phyloP scores from a whole-genome alignment of 306 rosid species.

The Cajanus cajan region DNA sequence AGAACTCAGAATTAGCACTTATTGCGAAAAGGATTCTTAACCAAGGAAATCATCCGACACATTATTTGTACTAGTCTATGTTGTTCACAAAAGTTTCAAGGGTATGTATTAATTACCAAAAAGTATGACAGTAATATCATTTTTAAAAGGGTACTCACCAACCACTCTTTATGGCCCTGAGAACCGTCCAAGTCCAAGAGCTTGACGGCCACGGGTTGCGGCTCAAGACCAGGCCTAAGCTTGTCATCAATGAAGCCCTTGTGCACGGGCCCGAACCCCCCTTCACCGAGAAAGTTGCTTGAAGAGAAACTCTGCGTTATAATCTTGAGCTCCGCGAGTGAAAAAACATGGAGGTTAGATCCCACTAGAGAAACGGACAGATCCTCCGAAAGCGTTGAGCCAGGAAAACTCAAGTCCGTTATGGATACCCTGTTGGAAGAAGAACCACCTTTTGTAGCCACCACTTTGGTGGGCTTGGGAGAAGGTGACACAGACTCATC shows the following conservation, averaged over 20 bases:
- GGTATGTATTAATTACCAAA: not conserved
- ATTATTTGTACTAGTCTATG: not conserved
- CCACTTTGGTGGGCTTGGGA: conserved; percentile 46
- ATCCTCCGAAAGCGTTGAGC: conserved; percentile 66
- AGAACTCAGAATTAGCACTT: conserved; percentile 17
- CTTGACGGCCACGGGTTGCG: conserved; percentile 96
- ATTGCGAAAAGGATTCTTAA: not conserved
- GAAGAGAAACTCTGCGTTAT: conserved; percentile 78
- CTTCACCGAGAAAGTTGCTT: conserved; percentile 78
- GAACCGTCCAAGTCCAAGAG: conserved; percentile 81
- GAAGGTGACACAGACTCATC: conserved; percentile 35
- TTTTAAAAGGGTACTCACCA: conserved; percentile 52
- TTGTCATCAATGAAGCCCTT: conserved; percentile 94
- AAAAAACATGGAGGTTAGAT: conserved; percentile 61
- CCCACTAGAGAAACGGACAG: conserved; percentile 83
- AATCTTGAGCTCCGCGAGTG: conserved; percentile 77
- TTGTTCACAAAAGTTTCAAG: not conserved
- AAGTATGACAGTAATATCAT: not conserved
- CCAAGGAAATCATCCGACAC: not conserved
- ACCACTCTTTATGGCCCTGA: conserved; percentile 97
- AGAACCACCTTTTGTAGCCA: conserved; percentile 48
- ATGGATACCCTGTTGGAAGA: conserved; percentile 63
- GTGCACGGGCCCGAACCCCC: conserved; percentile 97
- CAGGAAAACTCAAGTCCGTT: conserved; percentile 69
- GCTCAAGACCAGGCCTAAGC: conserved; percentile 64